phyloP scores from a whole-genome alignment of 225 moss, liverwort and hornwort genomes.

The Straminergon stramineum region DNA sequence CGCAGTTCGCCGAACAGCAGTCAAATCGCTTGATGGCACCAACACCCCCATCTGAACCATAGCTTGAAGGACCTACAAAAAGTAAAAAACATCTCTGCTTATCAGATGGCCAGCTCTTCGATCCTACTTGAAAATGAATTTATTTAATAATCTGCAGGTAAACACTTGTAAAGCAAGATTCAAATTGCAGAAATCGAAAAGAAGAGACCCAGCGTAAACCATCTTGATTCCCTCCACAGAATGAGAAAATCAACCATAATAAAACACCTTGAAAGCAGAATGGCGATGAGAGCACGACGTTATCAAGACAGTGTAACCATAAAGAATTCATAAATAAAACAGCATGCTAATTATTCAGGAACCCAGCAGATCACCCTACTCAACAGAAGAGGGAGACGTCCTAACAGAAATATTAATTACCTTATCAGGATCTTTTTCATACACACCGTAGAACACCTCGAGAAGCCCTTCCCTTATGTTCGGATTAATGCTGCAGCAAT shows the following conservation, averaged over 20 bases:
- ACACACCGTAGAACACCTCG: slow-evolving; percentile 96
- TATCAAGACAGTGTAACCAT: neutral
- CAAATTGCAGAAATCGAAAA: neutral
- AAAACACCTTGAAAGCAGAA: neutral
- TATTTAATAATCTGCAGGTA: neutral
- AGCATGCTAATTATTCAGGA: neutral
- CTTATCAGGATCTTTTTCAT: slow-evolving; percentile 98
- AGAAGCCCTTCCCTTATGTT: slow-evolving; percentile 97
- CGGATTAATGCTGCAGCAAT: slow-evolving; percentile 65
- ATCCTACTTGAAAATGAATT: neutral
- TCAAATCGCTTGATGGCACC: slow-evolving; percentile 91
- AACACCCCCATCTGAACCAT: slow-evolving; percentile 99
- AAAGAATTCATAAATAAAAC: neutral
- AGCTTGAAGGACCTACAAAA: slow-evolving; percentile 75
- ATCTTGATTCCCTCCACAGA: neutral
- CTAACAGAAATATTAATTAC: slow-evolving; percentile 16
- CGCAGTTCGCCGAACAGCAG: slow-evolving; percentile 92
- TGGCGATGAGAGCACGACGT: neutral
- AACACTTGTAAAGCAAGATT: neutral
- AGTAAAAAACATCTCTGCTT: neutral
- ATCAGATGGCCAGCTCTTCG: neutral
- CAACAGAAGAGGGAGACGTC: neutral
- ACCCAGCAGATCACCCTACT: neutral
- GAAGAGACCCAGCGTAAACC: neutral
- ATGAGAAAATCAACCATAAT: neutral